Base-by-base conservation (phyloP, 2,329 filamentous ascomycete species). In the Ceratocystis papillata region DNA sequence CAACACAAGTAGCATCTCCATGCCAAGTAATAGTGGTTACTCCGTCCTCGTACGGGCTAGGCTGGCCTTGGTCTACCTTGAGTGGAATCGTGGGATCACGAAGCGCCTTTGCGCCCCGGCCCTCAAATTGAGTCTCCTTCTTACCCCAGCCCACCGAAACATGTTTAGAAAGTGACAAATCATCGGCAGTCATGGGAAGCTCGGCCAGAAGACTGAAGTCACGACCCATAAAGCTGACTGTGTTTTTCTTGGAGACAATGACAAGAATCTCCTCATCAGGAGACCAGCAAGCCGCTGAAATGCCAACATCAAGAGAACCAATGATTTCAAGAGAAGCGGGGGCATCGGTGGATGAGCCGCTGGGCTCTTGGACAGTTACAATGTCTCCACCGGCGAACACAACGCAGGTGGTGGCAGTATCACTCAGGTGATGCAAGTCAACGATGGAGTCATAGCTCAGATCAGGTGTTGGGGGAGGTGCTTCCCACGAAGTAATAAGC, bases 111-210 rank as follows among this genome's bases (percentile, higher is more conserved):
- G 92, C 93, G 69, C 92, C 85, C 72, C 89, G 90, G 63, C 94
- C 94, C 73, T 96, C 89, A 75, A 99, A 99, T 74, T 99, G 94
- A 0, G 94, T 99, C 76, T 99, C 94, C 73, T 89, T 90, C 79
- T 97, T 97, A 68, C 94, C 94, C 94, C 94, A 99, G 62, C 94
- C 94, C 25, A 99, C 93, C 22, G 91, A 95, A 67, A 96, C 94
- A 78, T 96, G 92, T 74, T 87, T 94, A 30, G 88, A 97, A n/a
- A 85, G 84, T 71, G 88, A 88, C 69, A 96, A 82, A 75, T 96
- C 93, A 57, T 92, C 89, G 0, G 79, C 74, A 0, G 83, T 84
- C 74, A 97, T 85, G 44, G 80, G 78, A 64, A 89, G 81, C 75
- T 92, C 88, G 44, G 88, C 84, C 53, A 96, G 85, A 67, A 87